These are phyloP conservation scores for Populus simonii DNA, from an alignment of 345 rosid genomes.

Conservation along the genomic window DNA sequence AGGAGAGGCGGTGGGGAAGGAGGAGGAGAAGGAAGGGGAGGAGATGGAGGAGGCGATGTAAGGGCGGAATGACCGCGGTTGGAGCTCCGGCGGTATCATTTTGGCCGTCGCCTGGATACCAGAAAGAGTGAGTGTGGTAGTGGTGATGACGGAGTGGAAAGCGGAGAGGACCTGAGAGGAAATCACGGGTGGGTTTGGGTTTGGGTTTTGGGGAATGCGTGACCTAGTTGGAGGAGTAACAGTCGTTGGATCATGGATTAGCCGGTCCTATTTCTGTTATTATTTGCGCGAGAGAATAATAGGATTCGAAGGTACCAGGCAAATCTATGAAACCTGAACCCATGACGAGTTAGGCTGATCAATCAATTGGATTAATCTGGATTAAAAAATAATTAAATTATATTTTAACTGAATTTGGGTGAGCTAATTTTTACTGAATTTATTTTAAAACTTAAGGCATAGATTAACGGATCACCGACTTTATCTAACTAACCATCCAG, in stretches of 20 bases:
- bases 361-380: no score
- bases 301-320: background rate
- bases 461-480: no score
- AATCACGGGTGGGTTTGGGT: background rate
- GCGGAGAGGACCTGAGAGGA: conserved; percentile 6
- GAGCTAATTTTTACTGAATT: no score
- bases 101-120: conserved; percentile 24
- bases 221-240: conserved; percentile 25
- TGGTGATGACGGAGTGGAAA: background rate
- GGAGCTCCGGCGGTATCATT: conserved; percentile 94
- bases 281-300: background rate
- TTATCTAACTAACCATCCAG: no score
- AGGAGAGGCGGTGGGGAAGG: conserved; percentile 34
- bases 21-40: conserved; percentile 40
- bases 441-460: no score
- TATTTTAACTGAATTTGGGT: no score
- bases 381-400: no score
- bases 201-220: conserved; percentile 7
- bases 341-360: no score
- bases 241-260: conserved; percentile 21
- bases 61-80: conserved; percentile 81
- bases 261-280: background rate
- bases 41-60: conserved; percentile 42
- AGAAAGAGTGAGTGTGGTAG: background rate
- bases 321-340: no score